Base-by-base conservation (phyloP, 2,329 filamentous ascomycete species). In the Fusarium armeniacum region DNA sequence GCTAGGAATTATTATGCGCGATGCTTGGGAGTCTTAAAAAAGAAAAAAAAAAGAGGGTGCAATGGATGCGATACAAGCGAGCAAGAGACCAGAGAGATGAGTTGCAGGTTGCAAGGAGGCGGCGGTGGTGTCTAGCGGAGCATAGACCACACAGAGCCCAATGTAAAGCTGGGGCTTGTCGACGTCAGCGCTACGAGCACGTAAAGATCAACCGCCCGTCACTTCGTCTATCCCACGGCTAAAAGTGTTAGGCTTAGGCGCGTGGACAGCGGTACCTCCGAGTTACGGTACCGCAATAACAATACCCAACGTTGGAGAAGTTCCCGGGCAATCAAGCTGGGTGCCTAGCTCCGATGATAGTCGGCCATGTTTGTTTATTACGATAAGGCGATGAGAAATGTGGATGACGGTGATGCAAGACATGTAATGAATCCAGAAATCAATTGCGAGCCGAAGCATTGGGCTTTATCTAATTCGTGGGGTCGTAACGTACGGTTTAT, bases 151-250 rank as follows among this genome's bases (percentile, higher is more conserved):
- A 38, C 49, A 54, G 49, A 45, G 68, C 65, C 54, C 65, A 65
- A 47, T 38, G 59, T 61, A 52, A 51, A 69, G 60, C 69, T 78
- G 75, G 78, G 77, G 71, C 75, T 71, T 76, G 79, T 79, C 82
- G 81, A 85, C 83, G 83, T 85, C 83, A 85, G 82, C 81, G 83
- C 81, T 65, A 65, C 69, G 58, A 41, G 49, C 35, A 41, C n/a
- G 35, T 22, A 52, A 11, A 52, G 49, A 40, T 40, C 38, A 36
- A 67, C 28, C 28, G 49, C 62, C 58, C 58, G 62, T 70, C 65
- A 71, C 70, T 74, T 70, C 61, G 62, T 72, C 70, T 56, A 73
- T 66, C 63, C 54, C 62, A 72, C 56, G 58, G 62, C 69, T 70
- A 72, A 67, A 61, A 46, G 56, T 61, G 51, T 47, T 72, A 61